A percentile compares a stretch with the other conserved stretches of the same genome.
These are phyloP conservation scores for Pleurotus ostreatus DNA, from an alignment of 768 basidiomycete species.

Conservation along the genomic window DNA sequence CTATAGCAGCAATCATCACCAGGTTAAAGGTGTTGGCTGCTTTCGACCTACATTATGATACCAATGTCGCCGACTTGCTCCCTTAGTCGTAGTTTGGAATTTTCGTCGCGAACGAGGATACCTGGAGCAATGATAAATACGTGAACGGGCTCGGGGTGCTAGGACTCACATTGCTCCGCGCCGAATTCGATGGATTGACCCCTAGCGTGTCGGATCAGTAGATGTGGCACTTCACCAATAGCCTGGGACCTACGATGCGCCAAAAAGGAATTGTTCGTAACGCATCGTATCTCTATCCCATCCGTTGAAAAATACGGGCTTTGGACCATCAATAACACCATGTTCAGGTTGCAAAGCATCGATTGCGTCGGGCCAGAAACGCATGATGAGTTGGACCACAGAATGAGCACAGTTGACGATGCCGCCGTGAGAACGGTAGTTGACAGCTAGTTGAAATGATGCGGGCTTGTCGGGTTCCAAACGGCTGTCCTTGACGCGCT, in stretches of 20 bases:
- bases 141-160: conserved; percentile 8
- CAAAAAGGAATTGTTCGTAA: conserved; percentile 59
- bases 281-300: conserved; percentile 38
- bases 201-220: conserved; percentile 19
- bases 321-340: conserved; percentile 48
- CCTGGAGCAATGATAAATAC: conserved; percentile 31
- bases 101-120: conserved; percentile 64
- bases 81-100: conserved; percentile 41
- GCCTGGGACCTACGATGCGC: conserved; percentile 35
- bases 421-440: conserved; percentile 71
- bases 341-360: conserved; percentile 54
- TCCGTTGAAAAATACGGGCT: conserved; percentile 55
- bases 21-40: background rate
- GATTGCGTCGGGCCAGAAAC: conserved; percentile 63
- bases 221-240: background rate
- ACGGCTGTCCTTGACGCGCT: background rate
- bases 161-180: conserved; percentile 52
- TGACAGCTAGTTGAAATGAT: conserved; percentile 56
- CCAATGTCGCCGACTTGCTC: conserved; percentile 56
- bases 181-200: conserved; percentile 54
- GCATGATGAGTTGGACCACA: conserved; percentile 55
- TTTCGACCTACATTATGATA: conserved; percentile 47
- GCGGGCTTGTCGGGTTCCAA: conserved; percentile 12
- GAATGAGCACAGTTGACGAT: conserved; percentile 71
- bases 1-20: conserved; percentile 16